Percentiles rank a stretch among this genome's conserved stretches.
phyloP scores from a whole-genome alignment of 2,329 filamentous ascomycete genomes.

The Sarocladium kiliense region DNA sequence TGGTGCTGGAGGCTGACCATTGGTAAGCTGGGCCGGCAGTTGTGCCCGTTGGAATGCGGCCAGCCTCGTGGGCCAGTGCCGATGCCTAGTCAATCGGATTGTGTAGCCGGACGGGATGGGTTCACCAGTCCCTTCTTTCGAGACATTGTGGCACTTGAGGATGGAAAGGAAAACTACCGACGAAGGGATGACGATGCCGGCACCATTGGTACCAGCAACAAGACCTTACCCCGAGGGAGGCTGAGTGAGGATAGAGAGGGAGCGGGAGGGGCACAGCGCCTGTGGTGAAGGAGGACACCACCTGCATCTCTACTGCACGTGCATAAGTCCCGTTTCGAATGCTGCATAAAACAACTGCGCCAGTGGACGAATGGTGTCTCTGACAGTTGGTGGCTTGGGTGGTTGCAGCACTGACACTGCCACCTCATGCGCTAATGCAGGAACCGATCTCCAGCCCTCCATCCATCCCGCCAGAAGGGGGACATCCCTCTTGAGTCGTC shows the following conservation, averaged over 20 bases:
- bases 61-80: conserved; percentile 2
- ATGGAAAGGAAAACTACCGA: background rate
- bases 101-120: conserved; percentile 2
- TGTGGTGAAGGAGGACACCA: background rate
- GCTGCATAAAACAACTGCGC: background rate
- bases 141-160: background rate
- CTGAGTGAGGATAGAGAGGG: background rate
- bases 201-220: background rate
- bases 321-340: conserved; percentile 1
- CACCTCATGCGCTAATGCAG: conserved; percentile 15
- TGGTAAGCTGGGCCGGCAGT: too few relatives aligned
- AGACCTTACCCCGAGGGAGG: too few relatives aligned
- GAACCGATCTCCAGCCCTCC: conserved; percentile 12
- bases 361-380: background rate
- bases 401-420: background rate
- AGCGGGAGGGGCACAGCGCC: background rate
- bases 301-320: background rate
- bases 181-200: background rate
- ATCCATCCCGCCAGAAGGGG: background rate
- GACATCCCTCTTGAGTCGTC: background rate
- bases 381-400: background rate
- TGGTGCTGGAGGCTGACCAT: background rate
- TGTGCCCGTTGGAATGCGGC: background rate
- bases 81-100: conserved; percentile 1
- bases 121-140: background rate